Evolutionary conservation across 257 asterid genomes (phyloP), one percentile per base, ranked within the genome.

Genomic region (Oldenlandia corymbosa): DNA sequence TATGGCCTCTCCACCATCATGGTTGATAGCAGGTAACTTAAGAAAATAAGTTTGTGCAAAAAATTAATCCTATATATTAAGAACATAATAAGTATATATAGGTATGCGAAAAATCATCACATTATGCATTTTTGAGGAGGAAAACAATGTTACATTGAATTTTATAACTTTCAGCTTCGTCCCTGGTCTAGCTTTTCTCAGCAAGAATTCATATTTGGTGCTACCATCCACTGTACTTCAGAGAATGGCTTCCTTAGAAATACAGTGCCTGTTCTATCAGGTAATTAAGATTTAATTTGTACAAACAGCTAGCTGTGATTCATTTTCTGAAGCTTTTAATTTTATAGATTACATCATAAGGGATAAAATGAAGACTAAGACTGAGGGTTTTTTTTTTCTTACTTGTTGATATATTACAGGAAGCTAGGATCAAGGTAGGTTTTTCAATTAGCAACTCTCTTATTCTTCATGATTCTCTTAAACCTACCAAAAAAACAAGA

Each of bases 361-460:
- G 1, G 27, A 17, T 5, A 32, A 32, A 57, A 10, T 2, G 5
- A n/a, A 18, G 47, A 31, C 27, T 2, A n/a, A 5, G 21, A 7
- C 24, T 36, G 34, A 39, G 36, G 10, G 9, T 31, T n/a, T 11
- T 18, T 5, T 26, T 18, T 18, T 18, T 26, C 67, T 34, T 31
- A 23, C 52, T 51, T 30, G 16, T 27, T 37, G 2, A 32, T 3
- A 3, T 67, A 42, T 45, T 74, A 42, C 94, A 88, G 98, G 94
- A 80, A 81, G 93, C 98, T 39, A 80, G 94, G 70, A 83, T 91
- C 56, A 81, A 88, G 95, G 98, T 88, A 45, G 23, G 81, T 73
- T 42, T 54, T 61, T 42, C 36, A 56, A 43, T 14, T 53, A 10
- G 24, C 23, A 51, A 20, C 5, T 7, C 39, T 34, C 9, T n/a